Percentiles rank a stretch among this genome's conserved stretches.
These are phyloP conservation scores for Talaromyces liani DNA, from an alignment of 495 filamentous ascomycete species.

Conservation along the genomic window DNA sequence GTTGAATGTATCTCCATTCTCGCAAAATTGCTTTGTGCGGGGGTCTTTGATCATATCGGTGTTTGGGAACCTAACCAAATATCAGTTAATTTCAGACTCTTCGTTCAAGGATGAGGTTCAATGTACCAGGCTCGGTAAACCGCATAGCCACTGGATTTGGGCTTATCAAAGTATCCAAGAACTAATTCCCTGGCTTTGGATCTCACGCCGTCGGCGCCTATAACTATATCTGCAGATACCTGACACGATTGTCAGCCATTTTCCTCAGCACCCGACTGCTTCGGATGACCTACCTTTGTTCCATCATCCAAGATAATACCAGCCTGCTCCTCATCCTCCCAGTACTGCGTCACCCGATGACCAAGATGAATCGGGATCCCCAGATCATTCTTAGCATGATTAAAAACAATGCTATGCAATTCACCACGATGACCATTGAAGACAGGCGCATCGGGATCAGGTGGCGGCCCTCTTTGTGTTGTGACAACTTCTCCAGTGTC, in stretches of 20 bases:
- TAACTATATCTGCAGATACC: constrained; percentile 23
- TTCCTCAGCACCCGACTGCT: too few species aligned
- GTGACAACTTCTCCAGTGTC: constrained; percentile 50
- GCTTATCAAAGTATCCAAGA: constrained; percentile 51
- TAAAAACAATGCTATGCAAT: constrained; percentile 51
- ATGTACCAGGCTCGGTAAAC: constrained; percentile 52
- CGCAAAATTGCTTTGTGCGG: constrained; percentile 49
- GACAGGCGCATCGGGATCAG: constrained; percentile 42
- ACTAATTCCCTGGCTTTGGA: constrained; percentile 52
- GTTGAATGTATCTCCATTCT: constrained; percentile 56
- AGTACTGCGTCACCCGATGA: constrained; percentile 45
- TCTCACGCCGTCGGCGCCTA: constrained; percentile 53
- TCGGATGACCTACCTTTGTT: constrained; percentile 20
- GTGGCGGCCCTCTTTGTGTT: constrained; percentile 40
- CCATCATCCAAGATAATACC: constrained; percentile 49
- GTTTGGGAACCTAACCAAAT: constrained; percentile 51
- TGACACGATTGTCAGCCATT: constrained; percentile 3
- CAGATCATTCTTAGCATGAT: constrained; percentile 44
- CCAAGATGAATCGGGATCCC: constrained; percentile 50
- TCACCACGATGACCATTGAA: constrained; percentile 57
- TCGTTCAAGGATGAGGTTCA: background rate
- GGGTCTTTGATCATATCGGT: constrained; percentile 56
- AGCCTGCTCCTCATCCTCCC: constrained; percentile 43
- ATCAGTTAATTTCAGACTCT: background rate
- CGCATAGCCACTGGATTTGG: constrained; percentile 51